phyloP scores from a whole-genome alignment of 1,284 basidiomycete genomes.

The Marasmius oreades region DNA sequence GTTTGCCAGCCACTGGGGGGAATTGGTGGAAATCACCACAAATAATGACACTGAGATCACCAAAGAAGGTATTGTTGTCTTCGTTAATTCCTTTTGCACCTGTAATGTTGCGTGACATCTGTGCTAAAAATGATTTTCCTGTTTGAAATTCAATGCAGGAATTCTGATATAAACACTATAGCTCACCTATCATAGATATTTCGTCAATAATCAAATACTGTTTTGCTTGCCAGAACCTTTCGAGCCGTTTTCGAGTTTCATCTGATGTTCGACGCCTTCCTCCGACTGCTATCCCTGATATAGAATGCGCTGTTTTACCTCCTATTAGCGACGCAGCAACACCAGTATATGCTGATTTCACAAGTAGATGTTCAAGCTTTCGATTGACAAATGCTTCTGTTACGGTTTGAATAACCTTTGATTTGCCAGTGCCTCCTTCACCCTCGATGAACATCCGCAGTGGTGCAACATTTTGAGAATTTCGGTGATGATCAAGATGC shows the following conservation, averaged over 20 bases:
- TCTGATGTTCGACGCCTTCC: slow-evolving; percentile 5
- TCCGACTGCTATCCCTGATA: not conserved
- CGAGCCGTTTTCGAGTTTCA: slow-evolving; percentile 7
- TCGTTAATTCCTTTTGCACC: slow-evolving; percentile 7
- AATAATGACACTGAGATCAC: slow-evolving; percentile 34
- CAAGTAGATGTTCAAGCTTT: slow-evolving; percentile 15
- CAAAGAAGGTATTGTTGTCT: slow-evolving; percentile 23
- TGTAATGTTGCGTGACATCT: no score
- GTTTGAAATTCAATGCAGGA: slow-evolving; percentile 20
- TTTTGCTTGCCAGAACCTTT: slow-evolving; percentile 18
- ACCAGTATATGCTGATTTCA: slow-evolving; percentile 31
- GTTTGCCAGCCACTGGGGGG: slow-evolving; percentile 27
- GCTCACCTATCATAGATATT: slow-evolving; percentile 29
- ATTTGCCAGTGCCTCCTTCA: slow-evolving; percentile 36
- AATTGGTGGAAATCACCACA: slow-evolving; percentile 40
- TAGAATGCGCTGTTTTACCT: slow-evolving; percentile 15
- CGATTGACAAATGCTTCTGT: slow-evolving; percentile 21
- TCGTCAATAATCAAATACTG: slow-evolving; percentile 33
- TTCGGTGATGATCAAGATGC: slow-evolving; percentile 22
- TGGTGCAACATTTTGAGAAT: slow-evolving; percentile 17
- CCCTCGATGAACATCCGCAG: slow-evolving; percentile 30
- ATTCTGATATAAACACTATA: slow-evolving; percentile 20
- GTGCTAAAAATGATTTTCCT: no score
- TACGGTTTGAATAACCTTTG: slow-evolving; percentile 30
- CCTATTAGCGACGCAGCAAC: slow-evolving; percentile 33